These are phyloP conservation scores for Didymella lethalis DNA, from an alignment of 2,329 filamentous ascomycete species.

Conservation along the genomic window DNA sequence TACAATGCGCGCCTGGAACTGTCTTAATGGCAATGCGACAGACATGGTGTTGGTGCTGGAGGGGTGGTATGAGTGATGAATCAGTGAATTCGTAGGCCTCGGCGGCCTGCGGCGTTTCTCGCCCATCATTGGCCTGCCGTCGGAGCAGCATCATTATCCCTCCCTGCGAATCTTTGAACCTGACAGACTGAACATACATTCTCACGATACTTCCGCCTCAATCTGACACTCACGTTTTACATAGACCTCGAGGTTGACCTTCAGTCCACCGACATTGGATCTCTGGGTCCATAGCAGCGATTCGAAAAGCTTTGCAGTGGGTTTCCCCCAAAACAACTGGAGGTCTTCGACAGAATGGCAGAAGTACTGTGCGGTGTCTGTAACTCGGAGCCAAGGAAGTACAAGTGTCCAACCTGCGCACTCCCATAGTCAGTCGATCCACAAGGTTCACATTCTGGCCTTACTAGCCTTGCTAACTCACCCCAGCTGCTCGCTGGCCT, in stretches of 20 bases:
- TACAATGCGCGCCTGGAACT: conserved; percentile 25
- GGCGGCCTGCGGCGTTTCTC: conserved; percentile 40
- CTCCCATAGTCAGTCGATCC: conserved; percentile 53
- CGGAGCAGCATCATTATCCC: conserved; percentile 8
- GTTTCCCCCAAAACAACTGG: neutral
- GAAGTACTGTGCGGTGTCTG: conserved; percentile 54
- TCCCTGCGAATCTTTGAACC: neutral
- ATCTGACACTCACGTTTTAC: no score
- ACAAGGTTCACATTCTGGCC: no score
- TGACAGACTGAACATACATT: no score
- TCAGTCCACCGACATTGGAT: no score
- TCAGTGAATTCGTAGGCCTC: conserved; percentile 15
- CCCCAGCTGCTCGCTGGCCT: conserved; percentile 42
- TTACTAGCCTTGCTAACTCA: conserved; percentile 11
- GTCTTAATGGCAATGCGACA: conserved; percentile 33
- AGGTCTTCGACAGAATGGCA: conserved; percentile 35
- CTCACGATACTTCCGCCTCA: neutral
- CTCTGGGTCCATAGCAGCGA: neutral
- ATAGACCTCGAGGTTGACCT: no score
- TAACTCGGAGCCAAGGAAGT: conserved; percentile 55
- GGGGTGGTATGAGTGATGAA: conserved; percentile 36
- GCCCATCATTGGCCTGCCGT: conserved; percentile 29
- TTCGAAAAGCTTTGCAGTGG: neutral
- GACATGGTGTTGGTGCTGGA: conserved; percentile 39
- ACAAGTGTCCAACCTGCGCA: conserved; percentile 59